Evolutionary conservation across 371 early-diverging fungal genomes (phyloP), one percentile per base, ranked within the genome.

Genomic region (Fennellomyces sp.): DNA sequence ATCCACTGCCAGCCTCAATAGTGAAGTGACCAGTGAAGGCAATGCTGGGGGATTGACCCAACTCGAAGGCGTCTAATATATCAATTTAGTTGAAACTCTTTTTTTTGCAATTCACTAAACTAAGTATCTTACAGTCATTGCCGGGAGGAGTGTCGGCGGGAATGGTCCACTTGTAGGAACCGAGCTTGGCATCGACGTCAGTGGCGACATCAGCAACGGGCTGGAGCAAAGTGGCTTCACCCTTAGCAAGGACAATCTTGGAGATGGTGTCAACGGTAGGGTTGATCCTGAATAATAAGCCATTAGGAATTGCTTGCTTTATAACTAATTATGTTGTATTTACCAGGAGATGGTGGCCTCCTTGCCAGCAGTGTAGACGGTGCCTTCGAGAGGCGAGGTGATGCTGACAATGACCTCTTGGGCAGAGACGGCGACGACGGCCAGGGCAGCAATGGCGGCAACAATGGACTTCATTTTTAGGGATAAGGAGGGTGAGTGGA

Each of bases 1-100:
- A 21, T 13, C 33, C 29, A 47, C 7, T 7, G 39, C 65, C 69
- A 48, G 58, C 65, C 30, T 62, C 17, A 56, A 72, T 65, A 54
- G 63, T 57, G 42, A 72, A 68, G 21, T 61, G 68, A 30, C 67
- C 67, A 31, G 67, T 56, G 58, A 48, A 72, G 45, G 65, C 62
- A 23, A 72, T 29, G 42, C 68, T 58, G 56, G 72, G 72, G 23
- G 72, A 67, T 19, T 50, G 45, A 25, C 72, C 72, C 28, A 72
- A 58, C 25, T 60, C 62, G 35, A 72, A 59, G 35, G 72, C 72
- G 36, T 72, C 69, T 69, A 47, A 11, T n/a, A 53, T n/a, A 51
- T 5, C 29, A 39, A 36, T 54, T 13, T 1, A 50, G 28, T 17
- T 13, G 30, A 57, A 61, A 41, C 15, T 8, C 11, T 47, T 57